phyloP scores from a whole-genome alignment of 1,284 basidiomycete genomes.

The Ganoderma resinaceum region DNA sequence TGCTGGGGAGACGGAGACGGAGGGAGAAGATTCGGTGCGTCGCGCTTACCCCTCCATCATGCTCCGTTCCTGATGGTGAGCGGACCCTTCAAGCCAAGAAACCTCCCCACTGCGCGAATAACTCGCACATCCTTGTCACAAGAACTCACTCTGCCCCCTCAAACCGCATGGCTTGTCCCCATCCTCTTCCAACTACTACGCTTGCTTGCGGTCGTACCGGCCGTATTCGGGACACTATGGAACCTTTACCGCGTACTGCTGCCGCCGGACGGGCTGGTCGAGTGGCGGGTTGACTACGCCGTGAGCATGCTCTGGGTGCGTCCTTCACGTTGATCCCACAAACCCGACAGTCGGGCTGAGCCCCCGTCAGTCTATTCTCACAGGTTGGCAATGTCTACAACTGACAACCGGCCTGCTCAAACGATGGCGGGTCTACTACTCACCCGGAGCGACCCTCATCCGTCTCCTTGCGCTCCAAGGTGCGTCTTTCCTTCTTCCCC shows the following conservation, averaged over 20 bases:
- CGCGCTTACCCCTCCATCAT: neutral
- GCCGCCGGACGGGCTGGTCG: constrained; percentile 45
- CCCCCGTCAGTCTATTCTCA: constrained; percentile 67
- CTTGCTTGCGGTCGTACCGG: constrained; percentile 76
- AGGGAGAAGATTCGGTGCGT: constrained; percentile 75
- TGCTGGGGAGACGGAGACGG: constrained; percentile 81
- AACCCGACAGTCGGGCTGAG: neutral
- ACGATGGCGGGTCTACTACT: constrained; percentile 85
- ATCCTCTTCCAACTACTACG: constrained; percentile 57
- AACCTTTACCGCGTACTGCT: constrained; percentile 59
- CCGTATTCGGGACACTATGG: constrained; percentile 67
- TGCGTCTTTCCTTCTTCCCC: constrained; percentile 18
- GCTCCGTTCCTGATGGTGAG: neutral
- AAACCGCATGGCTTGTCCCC: constrained; percentile 42
- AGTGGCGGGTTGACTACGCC: constrained; percentile 59
- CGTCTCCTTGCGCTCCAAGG: constrained; percentile 82
- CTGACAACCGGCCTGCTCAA: constrained; percentile 82
- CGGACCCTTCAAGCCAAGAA: constrained; percentile 47
- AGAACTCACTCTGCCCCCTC: constrained; percentile 45
- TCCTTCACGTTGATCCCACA: constrained; percentile 13
- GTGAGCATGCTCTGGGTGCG: constrained; percentile 74
- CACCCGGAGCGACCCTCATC: constrained; percentile 81
- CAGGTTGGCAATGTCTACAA: constrained; percentile 81
- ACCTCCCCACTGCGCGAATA: constrained; percentile 68
- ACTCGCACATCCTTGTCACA: constrained; percentile 52